Evolutionary conservation across 768 basidiomycete species (phyloP).

Genomic region (Lactifluus hygrophoroides): DNA sequence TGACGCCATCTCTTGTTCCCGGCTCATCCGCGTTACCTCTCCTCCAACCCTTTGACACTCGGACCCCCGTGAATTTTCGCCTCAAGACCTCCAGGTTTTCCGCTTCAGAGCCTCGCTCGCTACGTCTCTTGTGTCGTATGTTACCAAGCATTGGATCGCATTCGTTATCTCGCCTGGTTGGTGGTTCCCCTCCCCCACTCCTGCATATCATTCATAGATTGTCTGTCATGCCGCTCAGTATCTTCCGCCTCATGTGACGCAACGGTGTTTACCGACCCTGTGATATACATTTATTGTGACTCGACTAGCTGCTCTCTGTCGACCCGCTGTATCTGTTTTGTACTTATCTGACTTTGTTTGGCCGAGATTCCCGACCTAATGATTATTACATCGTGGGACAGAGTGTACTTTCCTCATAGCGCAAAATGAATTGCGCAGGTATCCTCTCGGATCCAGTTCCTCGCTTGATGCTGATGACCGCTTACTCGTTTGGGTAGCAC

Average conservation of each 20-base stretch:
- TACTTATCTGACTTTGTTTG: not conserved
- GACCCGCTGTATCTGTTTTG: conserved; percentile 12
- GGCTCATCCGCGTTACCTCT: not conserved
- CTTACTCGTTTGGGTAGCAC: not conserved
- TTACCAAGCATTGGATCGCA: not conserved
- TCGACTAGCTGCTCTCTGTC: conserved; percentile 1
- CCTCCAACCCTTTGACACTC: not conserved
- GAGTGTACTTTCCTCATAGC: not conserved
- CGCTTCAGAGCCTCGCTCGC: not conserved
- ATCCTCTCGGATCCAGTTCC: not conserved
- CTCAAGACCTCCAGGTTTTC: not conserved
- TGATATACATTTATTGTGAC: conserved; percentile 17
- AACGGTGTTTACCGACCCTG: conserved; percentile 16
- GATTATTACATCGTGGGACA: not conserved
- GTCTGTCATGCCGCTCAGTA: not conserved
- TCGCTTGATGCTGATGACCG: not conserved
- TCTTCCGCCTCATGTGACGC: not conserved
- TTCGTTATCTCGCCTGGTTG: not conserved
- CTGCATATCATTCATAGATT: conserved; percentile 1
- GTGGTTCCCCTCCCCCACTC: not conserved
- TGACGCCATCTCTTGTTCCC: not conserved
- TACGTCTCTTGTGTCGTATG: not conserved
- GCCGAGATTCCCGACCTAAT: not conserved
- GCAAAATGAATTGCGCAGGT: not conserved
- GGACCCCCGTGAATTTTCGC: not conserved